phyloP scores from a whole-genome alignment of 805 yeast species.

The Lipomyces orientalis region DNA sequence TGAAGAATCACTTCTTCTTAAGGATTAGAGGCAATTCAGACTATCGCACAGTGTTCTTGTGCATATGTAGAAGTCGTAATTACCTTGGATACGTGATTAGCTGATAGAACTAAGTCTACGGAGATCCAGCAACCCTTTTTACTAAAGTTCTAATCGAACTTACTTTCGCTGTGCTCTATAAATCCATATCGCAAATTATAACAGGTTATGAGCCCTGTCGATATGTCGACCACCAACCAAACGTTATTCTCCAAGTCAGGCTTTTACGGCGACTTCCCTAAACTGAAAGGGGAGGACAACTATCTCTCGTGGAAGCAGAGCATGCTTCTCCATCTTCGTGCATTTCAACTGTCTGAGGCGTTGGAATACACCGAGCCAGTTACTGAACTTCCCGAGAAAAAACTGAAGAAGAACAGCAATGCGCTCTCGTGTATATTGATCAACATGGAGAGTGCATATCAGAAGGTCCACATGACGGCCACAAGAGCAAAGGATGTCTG shows the following conservation, averaged over 20 bases:
- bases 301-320: constrained; percentile 1
- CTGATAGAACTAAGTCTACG: no score
- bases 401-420: neutral
- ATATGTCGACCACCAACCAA: neutral
- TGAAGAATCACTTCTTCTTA: no score
- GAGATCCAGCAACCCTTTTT: neutral
- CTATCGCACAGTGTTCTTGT: no score
- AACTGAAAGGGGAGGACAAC: neutral
- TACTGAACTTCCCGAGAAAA: neutral
- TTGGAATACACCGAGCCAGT: neutral
- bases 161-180: neutral
- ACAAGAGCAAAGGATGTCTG: no score
- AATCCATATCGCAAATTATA: no score
- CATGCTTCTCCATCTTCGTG: neutral
- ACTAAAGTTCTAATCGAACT: neutral
- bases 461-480: no score
- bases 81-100: no score
- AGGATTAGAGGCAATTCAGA: no score
- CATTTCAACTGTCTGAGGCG: neutral
- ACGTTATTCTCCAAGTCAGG: neutral
- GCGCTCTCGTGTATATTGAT: neutral
- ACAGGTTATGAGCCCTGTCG: neutral
- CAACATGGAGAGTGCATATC: no score
- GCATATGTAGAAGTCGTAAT: neutral
- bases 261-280: neutral